Evolutionary conservation across 441 rosid genomes (phyloP).

Genomic region (Pelargonium myrrhifolium): DNA sequence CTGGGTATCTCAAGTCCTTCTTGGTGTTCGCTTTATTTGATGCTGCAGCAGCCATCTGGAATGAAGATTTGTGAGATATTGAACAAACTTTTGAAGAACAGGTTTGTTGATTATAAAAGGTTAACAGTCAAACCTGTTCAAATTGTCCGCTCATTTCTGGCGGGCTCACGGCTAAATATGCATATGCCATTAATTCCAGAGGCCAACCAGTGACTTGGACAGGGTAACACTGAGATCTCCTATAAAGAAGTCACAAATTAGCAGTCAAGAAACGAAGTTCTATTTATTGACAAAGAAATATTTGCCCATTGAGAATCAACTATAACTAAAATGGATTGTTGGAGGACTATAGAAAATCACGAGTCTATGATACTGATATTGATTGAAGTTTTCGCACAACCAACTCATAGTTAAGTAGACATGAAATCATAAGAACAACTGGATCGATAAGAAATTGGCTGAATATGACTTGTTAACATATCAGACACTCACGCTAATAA

Average conservation of each 20-base stretch:
- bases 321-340: too few relatives aligned
- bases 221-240: constrained; percentile 81
- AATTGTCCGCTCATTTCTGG: constrained; percentile 65
- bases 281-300: not conserved
- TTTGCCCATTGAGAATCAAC: too few relatives aligned
- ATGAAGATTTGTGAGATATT: constrained; percentile 17
- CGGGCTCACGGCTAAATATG: constrained; percentile 80
- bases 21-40: constrained; percentile 53
- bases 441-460: not conserved
- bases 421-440: not conserved
- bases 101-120: not conserved
- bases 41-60: constrained; percentile 87
- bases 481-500: constrained; percentile 54
- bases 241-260: constrained; percentile 9
- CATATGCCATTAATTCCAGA: constrained; percentile 77
- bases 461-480: not conserved
- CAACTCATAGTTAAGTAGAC: not conserved
- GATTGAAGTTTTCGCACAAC: too few relatives aligned
- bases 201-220: constrained; percentile 91
- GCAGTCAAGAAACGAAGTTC: constrained; percentile 8
- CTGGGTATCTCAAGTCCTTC: constrained; percentile 54
- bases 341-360: too few relatives aligned
- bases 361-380: too few relatives aligned
- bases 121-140: constrained; percentile 57
- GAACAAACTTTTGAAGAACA: not conserved